phyloP scores from a whole-genome alignment of 2,329 filamentous ascomycete genomes.

The Penicillium expansum region DNA sequence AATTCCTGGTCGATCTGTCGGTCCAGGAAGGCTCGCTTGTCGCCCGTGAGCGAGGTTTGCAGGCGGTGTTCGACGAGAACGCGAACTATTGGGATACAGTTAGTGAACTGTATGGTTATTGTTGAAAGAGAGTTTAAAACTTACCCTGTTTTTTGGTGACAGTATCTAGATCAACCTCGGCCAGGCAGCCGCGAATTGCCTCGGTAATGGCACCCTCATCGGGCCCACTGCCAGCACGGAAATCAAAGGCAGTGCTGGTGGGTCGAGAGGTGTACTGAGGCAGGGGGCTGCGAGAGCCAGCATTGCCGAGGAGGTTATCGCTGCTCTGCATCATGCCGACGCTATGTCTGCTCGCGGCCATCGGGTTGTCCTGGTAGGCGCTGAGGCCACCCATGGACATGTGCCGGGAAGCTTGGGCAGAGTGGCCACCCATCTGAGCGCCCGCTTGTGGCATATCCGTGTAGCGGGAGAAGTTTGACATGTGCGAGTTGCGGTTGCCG shows the following conservation, averaged over 20 bases:
- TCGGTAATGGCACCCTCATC: slow-evolving; percentile 79
- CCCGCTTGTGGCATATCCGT: slow-evolving; percentile 56
- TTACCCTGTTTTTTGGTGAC: slow-evolving; percentile 93
- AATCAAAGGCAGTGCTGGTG: slow-evolving; percentile 55
- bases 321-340: slow-evolving; percentile 45
- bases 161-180: slow-evolving; percentile 89
- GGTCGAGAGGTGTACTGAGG: slow-evolving; percentile 50
- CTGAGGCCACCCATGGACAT: slow-evolving; percentile 60
- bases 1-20: slow-evolving; percentile 89
- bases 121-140: slow-evolving; percentile 13
- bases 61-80: slow-evolving; percentile 90
- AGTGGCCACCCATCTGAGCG: slow-evolving; percentile 21
- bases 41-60: slow-evolving; percentile 82
- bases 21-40: slow-evolving; percentile 86
- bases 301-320: slow-evolving; percentile 44
- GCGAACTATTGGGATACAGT: slow-evolving; percentile 51
- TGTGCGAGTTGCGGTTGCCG: slow-evolving; percentile 64
- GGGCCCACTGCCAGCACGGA: slow-evolving; percentile 61
- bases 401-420: slow-evolving; percentile 44
- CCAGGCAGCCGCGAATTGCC: slow-evolving; percentile 76
- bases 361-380: slow-evolving; percentile 42
- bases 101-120: not conserved
- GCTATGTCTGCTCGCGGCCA: slow-evolving; percentile 40
- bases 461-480: slow-evolving; percentile 64
- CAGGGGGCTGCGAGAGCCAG: slow-evolving; percentile 50